Percentiles rank a stretch among this genome's conserved stretches.
phyloP scores from a whole-genome alignment of 305 asterid genomes.

The Plantago lanceolata region DNA sequence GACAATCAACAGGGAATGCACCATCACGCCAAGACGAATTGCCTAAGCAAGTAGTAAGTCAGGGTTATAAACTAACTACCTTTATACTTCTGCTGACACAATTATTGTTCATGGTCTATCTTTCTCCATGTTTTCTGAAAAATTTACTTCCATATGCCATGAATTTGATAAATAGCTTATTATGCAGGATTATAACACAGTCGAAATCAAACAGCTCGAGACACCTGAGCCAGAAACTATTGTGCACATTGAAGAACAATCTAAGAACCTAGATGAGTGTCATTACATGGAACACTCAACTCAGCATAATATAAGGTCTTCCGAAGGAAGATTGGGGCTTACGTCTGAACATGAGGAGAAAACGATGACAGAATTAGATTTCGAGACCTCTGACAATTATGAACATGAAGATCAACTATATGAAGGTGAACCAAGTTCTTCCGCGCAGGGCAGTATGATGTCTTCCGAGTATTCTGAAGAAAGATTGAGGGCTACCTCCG shows the following conservation, averaged over 20 bases:
- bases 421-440: not conserved
- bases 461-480: constrained; percentile 17
- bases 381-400: constrained; percentile 10
- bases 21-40: constrained; percentile 12
- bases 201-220: constrained; percentile 2
- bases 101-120: too few relatives aligned
- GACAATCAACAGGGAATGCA: constrained; percentile 10
- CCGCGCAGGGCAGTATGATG: constrained; percentile 5
- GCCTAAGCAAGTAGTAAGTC: constrained; percentile 18
- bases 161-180: constrained; percentile 2
- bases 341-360: constrained; percentile 10
- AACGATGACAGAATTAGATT: constrained; percentile 4
- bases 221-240: constrained; percentile 2
- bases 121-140: not conserved
- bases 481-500: constrained; percentile 1
- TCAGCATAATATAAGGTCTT: constrained; percentile 11
- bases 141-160: not conserved
- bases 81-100: too few relatives aligned
- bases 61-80: not conserved
- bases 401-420: constrained; percentile 11
- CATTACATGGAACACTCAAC: constrained; percentile 1
- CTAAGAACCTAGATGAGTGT: constrained; percentile 5
- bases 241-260: not conserved
- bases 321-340: constrained; percentile 12
- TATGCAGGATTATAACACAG: constrained; percentile 6